Percentiles rank a stretch among this genome's conserved stretches.
phyloP scores from a whole-genome alignment of 2,329 filamentous ascomycete genomes.

The Botrytis aclada region DNA sequence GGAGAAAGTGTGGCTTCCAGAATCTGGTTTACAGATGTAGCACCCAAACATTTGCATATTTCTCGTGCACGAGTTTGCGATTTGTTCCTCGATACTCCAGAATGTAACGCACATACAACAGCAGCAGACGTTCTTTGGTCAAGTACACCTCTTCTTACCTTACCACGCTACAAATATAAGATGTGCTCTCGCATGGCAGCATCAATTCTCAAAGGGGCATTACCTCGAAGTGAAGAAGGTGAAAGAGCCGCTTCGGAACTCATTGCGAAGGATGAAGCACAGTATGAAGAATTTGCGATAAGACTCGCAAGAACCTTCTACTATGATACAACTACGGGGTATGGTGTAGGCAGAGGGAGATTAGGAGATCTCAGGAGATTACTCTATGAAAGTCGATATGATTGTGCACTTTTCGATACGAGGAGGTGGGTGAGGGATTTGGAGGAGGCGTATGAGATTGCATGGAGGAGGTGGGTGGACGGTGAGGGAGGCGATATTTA shows the following conservation, averaged over 20 bases:
- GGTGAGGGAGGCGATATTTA: conserved; percentile 93
- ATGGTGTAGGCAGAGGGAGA: conserved; percentile 61
- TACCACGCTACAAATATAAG: conserved; percentile 91
- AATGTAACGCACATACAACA: conserved; percentile 97
- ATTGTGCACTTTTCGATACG: conserved; percentile 86
- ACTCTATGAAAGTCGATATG: conserved; percentile 80
- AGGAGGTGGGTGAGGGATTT: conserved; percentile 85
- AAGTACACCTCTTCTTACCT: conserved; percentile 85
- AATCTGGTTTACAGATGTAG: conserved; percentile 93
- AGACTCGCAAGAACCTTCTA: conserved; percentile 60
- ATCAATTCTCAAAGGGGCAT: conserved; percentile 84
- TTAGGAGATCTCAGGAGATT: conserved; percentile 76
- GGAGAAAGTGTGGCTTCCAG: conserved; percentile 79
- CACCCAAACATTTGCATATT: conserved; percentile 92
- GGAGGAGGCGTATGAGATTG: conserved; percentile 82
- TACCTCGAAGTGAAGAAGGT: conserved; percentile 71
- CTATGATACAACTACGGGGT: conserved; percentile 51
- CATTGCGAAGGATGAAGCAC: conserved; percentile 71
- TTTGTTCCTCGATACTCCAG: conserved; percentile 92
- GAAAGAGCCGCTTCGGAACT: conserved; percentile 67
- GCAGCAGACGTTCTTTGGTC: conserved; percentile 96
- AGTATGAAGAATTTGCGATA: conserved; percentile 79
- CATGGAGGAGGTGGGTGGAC: conserved; percentile 83
- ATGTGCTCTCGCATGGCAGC: conserved; percentile 99
- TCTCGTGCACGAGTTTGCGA: conserved; percentile 88